Base-by-base conservation (phyloP, 2,329 filamentous ascomycete genomes). In the Stenocarpella maydis region DNA sequence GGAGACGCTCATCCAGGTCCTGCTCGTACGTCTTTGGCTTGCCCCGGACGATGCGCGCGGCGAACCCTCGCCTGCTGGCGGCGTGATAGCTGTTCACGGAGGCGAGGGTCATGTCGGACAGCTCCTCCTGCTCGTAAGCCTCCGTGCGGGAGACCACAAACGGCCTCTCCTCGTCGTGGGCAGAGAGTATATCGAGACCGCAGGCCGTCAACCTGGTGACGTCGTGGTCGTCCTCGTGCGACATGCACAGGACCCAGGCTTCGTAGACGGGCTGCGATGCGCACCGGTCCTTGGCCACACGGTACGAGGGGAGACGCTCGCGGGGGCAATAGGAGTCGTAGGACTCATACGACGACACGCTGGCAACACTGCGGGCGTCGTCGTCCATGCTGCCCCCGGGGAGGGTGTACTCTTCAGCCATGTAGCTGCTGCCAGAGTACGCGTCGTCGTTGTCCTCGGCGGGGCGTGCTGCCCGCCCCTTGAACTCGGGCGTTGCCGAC, bases 1-100 rank as follows among this genome's bases (percentile, higher is more conserved):
- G 68, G 64, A 76, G 75, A 47, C 73, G 71, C 47, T 68, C 68
- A 31, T 78, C 74, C 39, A 78, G 71, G 21, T 75, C 54, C 28
- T 75, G 69, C 63, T 77, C 76, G 47, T 78, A 77, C 15, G 74
- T 72, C 58, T 71, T 73, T 47, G 69, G 65, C 31, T 52, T 71
- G 24, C 74, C 71, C 15, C 71, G 63, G 37, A 76, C 12, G 17
- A 74, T 45, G 19, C 74, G 72, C 26, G 73, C 69, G 1, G 73
- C 65, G 67, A 74, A 73, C n/a, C 63, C 55, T 9, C 73, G 73
- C 28, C 71, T 71, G 49, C 73, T 67, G 41, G 73, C 73, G 47
- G 72, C 68, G 43, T 73, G 69, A 68, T 72, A 75, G 39, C 66
- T 34, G 21, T 73, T 71, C 24, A 76, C 60, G 10, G 74, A 72